Percentiles rank a stretch among this genome's conserved stretches.
Evolutionary conservation across 192 early-diverging fungal species (phyloP).

Genomic region (Podila clonocystis): DNA sequence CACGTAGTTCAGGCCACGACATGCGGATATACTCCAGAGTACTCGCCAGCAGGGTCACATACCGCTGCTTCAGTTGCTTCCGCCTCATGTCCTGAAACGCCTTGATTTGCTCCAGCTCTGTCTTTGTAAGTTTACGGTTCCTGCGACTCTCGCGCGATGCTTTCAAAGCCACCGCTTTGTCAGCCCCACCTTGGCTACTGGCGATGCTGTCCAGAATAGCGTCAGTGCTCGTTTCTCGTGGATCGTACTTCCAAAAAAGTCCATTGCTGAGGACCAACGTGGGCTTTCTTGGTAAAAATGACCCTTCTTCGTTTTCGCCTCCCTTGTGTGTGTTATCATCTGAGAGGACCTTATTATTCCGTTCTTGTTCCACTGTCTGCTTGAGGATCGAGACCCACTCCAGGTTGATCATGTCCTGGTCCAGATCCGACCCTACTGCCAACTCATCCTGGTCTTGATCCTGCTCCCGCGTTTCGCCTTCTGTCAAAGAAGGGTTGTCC

Average conservation of each 20-base stretch:
- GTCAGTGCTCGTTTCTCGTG: conserved; percentile 9
- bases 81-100: conserved; percentile 15
- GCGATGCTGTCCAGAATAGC: neutral
- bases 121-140: conserved; percentile 19
- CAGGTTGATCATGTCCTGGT: conserved; percentile 44
- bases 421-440: conserved; percentile 38
- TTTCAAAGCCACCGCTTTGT: neutral
- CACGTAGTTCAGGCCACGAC: conserved; percentile 24
- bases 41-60: conserved; percentile 33
- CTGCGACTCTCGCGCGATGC: neutral
- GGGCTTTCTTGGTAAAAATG: conserved; percentile 8
- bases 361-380: conserved; percentile 12
- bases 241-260: conserved; percentile 43
- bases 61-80: conserved; percentile 24
- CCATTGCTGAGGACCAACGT: conserved; percentile 37
- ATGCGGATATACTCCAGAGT: conserved; percentile 32
- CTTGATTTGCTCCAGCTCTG: conserved; percentile 11
- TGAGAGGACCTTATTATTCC: neutral
- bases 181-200: neutral
- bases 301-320: neutral
- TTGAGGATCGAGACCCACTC: conserved; percentile 23
- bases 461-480: neutral
- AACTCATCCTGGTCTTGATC: conserved; percentile 14
- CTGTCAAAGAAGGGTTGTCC: neutral
- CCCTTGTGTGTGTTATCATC: neutral